A percentile compares a stretch with the other conserved stretches of the same genome.
Evolutionary conservation across 768 basidiomycete genomes (phyloP).

Genomic region (Tylopilus sp.): DNA sequence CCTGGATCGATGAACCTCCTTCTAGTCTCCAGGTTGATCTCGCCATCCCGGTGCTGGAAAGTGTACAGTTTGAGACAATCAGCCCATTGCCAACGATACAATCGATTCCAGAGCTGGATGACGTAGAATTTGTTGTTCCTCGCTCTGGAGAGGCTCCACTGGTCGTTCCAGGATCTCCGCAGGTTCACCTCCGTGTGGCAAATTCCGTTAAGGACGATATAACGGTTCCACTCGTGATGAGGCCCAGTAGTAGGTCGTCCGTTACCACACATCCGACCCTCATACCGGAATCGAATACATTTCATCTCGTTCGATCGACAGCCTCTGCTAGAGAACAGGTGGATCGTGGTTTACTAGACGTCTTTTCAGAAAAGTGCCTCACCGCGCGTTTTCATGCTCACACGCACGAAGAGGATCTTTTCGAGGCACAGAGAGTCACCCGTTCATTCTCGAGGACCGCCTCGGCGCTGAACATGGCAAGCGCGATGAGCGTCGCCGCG

Average conservation of each 20-base stretch:
- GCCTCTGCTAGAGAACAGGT: slow-evolving; percentile 62
- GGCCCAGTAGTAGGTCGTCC: slow-evolving; percentile 56
- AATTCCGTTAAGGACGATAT: slow-evolving; percentile 17
- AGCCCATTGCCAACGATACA: slow-evolving; percentile 51
- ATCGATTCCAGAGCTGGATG: slow-evolving; percentile 50
- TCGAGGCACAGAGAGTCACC: slow-evolving; percentile 48
- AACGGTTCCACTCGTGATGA: slow-evolving; percentile 6
- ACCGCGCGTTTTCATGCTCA: slow-evolving; percentile 65
- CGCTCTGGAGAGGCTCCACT: slow-evolving; percentile 5
- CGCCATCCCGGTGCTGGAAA: slow-evolving; percentile 34
- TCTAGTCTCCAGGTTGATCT: slow-evolving; percentile 56
- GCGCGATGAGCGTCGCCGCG: slow-evolving; percentile 52
- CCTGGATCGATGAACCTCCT: slow-evolving; percentile 60
- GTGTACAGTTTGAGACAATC: slow-evolving; percentile 39
- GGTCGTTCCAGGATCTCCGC: slow-evolving; percentile 1
- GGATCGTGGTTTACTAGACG: slow-evolving; percentile 76
- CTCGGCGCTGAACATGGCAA: slow-evolving; percentile 58
- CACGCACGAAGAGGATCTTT: slow-evolving; percentile 60
- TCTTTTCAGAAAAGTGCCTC: slow-evolving; percentile 72
- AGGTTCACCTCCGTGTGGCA: slow-evolving; percentile 23
- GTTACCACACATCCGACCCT: slow-evolving; percentile 56
- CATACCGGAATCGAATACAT: slow-evolving; percentile 44
- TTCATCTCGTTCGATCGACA: slow-evolving; percentile 67
- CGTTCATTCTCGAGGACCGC: slow-evolving; percentile 51
- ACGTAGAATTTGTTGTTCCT: slow-evolving; percentile 8